phyloP scores from a whole-genome alignment of 352 stramenopile species.

The Nothophytophthora sp. region DNA sequence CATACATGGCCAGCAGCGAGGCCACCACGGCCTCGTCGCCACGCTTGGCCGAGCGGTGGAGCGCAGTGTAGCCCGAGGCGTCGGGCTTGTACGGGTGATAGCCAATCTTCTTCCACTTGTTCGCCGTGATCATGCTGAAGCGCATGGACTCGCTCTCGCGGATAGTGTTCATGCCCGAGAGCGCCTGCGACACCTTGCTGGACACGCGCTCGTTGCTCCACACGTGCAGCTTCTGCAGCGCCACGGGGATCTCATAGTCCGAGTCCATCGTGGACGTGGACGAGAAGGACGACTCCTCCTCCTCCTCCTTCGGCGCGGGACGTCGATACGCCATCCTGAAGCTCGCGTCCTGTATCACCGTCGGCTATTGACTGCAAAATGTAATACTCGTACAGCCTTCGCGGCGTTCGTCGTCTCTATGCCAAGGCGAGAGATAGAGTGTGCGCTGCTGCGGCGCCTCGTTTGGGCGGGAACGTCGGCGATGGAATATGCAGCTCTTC shows the following conservation, averaged over 20 bases:
- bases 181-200: slow-evolving; percentile 53
- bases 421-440: background rate
- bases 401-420: background rate
- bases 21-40: slow-evolving; percentile 66
- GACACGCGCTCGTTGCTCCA: slow-evolving; percentile 76
- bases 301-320: slow-evolving; percentile 24
- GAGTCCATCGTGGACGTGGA: slow-evolving; percentile 86
- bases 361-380: too few relatives aligned
- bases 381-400: too few relatives aligned
- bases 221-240: slow-evolving; percentile 58
- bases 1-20: slow-evolving; percentile 81
- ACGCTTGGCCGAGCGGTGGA: slow-evolving; percentile 75
- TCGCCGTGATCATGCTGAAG: slow-evolving; percentile 74
- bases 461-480: too few relatives aligned
- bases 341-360: background rate
- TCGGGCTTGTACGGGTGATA: slow-evolving; percentile 87
- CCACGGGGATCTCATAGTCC: slow-evolving; percentile 81
- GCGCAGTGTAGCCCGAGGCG: slow-evolving; percentile 74
- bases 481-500: too few relatives aligned
- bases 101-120: slow-evolving; percentile 84
- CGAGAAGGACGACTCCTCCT: slow-evolving; percentile 73
- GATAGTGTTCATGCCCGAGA: slow-evolving; percentile 69
- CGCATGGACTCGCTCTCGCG: slow-evolving; percentile 79
- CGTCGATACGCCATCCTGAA: slow-evolving; percentile 8
- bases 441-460: too few relatives aligned